Evolutionary conservation across 371 early-diverging fungal genomes (phyloP).

Genomic region (Actinomortierella ambigua): DNA sequence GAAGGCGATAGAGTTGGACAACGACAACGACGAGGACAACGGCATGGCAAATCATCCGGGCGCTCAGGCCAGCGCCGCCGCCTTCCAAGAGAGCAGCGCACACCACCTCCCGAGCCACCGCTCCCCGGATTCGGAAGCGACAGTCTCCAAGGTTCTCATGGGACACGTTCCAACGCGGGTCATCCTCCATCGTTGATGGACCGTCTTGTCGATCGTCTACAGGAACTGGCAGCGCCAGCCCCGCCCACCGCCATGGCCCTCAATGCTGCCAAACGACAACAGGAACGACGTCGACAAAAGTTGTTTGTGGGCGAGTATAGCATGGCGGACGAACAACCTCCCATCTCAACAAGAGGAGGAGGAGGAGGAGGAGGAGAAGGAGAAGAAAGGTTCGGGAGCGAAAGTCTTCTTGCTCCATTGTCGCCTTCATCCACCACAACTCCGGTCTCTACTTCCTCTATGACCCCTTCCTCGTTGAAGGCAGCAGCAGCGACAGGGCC

Average conservation of each 20-base stretch:
- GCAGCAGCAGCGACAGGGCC: background rate
- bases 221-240: constrained; percentile 40
- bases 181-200: constrained; percentile 33
- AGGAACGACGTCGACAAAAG: constrained; percentile 39
- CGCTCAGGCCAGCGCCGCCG: background rate
- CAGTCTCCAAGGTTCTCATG: too few relatives aligned
- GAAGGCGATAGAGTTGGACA: constrained; percentile 1
- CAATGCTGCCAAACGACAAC: constrained; percentile 29
- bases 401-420: too few relatives aligned
- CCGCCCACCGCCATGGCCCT: constrained; percentile 42
- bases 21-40: constrained; percentile 21
- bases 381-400: too few relatives aligned
- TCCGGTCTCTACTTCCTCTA: too few relatives aligned
- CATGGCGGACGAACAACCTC: constrained; percentile 23
- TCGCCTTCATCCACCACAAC: too few relatives aligned
- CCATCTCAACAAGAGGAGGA: too few relatives aligned
- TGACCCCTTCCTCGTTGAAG: too few relatives aligned
- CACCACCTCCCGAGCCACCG: too few relatives aligned
- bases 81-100: constrained; percentile 2
- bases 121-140: too few relatives aligned
- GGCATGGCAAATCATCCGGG: too few relatives aligned
- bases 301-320: constrained; percentile 43
- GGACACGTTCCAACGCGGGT: too few relatives aligned
- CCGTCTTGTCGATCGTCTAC: constrained; percentile 27
- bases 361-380: too few relatives aligned